phyloP scores from a whole-genome alignment of 768 basidiomycete genomes.

The Candolleomyces aberdarensis region DNA sequence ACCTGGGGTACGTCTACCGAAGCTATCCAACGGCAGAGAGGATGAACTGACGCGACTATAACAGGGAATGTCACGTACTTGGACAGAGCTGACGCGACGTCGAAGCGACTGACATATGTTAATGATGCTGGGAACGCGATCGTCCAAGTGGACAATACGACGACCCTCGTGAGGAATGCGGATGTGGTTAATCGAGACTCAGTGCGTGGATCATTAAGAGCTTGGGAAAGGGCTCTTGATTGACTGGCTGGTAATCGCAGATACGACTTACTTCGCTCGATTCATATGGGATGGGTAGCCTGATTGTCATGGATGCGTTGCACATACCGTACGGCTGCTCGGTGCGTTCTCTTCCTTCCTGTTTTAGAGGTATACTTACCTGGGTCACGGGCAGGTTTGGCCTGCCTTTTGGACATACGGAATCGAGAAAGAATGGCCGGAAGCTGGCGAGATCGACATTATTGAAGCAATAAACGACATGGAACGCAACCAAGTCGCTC shows the following conservation, averaged over 20 bases:
- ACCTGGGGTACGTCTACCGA: slow-evolving; percentile 36
- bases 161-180: slow-evolving; percentile 35
- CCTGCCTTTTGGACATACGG: slow-evolving; percentile 48
- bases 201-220: slow-evolving; percentile 33
- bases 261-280: slow-evolving; percentile 43
- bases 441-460: slow-evolving; percentile 55
- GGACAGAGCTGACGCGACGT: slow-evolving; percentile 41
- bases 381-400: slow-evolving; percentile 34
- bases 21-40: neutral
- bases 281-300: slow-evolving; percentile 39
- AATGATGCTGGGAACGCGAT: slow-evolving; percentile 62
- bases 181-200: slow-evolving; percentile 36
- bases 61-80: slow-evolving; percentile 66
- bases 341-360: slow-evolving; percentile 26
- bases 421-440: slow-evolving; percentile 39
- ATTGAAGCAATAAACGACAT: slow-evolving; percentile 82
- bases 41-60: neutral
- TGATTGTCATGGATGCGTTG: slow-evolving; percentile 42
- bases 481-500: slow-evolving; percentile 66
- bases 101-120: slow-evolving; percentile 54
- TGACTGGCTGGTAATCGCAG: slow-evolving; percentile 18
- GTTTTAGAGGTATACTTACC: neutral
- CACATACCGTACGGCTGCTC: slow-evolving; percentile 54
- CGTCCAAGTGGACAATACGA: slow-evolving; percentile 71
- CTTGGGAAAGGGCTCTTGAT: neutral